Percentiles rank a stretch among this genome's conserved stretches.
Conservation (phyloP, 2,329 filamentous ascomycete species). For the Verticillium tricorpus region DNA sequence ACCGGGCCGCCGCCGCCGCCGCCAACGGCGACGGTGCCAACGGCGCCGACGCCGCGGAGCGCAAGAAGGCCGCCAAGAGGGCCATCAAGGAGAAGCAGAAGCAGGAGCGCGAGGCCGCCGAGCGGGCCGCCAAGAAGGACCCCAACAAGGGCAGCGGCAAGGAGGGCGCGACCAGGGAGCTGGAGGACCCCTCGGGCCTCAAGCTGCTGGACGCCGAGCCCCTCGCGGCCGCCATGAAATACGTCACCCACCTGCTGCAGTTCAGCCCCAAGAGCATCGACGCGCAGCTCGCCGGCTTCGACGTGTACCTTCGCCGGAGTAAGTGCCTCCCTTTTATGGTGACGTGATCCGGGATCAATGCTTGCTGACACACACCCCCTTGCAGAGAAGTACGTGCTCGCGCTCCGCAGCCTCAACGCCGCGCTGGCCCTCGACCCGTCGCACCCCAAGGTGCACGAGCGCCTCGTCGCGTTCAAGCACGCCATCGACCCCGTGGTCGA, state of each 20-base stretch:
- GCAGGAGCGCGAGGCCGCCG: slow-evolving; percentile 71
- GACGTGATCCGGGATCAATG: background rate
- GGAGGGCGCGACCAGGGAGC: slow-evolving; percentile 73
- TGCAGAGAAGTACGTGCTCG: slow-evolving; percentile 79
- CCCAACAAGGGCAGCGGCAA: slow-evolving; percentile 69
- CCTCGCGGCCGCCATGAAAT: slow-evolving; percentile 82
- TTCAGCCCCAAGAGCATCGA: slow-evolving; percentile 76
- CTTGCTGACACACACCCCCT: slow-evolving; percentile 15
- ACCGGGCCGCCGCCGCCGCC: slow-evolving; percentile 63
- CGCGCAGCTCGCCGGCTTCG: slow-evolving; percentile 80
- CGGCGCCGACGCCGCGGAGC: slow-evolving; percentile 59
- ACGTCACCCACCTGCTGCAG: slow-evolving; percentile 75
- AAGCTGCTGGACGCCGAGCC: slow-evolving; percentile 82
- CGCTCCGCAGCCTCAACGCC: slow-evolving; percentile 78
- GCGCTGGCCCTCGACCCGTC: slow-evolving; percentile 64
- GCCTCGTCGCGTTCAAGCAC: slow-evolving; percentile 65
- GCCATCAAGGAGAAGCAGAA: slow-evolving; percentile 68
- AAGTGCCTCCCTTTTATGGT: slow-evolving; percentile 31
- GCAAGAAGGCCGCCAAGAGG: slow-evolving; percentile 87
- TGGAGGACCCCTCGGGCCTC: slow-evolving; percentile 79
- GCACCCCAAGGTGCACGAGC: slow-evolving; percentile 71
- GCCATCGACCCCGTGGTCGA: slow-evolving; percentile 51
- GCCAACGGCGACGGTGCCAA: slow-evolving; percentile 52
- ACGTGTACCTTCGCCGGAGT: slow-evolving; percentile 83
- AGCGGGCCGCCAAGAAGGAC: slow-evolving; percentile 74